Evolutionary conservation across 371 early-diverging fungal genomes (phyloP).

Genomic region (Actinomortierella wolfii): DNA sequence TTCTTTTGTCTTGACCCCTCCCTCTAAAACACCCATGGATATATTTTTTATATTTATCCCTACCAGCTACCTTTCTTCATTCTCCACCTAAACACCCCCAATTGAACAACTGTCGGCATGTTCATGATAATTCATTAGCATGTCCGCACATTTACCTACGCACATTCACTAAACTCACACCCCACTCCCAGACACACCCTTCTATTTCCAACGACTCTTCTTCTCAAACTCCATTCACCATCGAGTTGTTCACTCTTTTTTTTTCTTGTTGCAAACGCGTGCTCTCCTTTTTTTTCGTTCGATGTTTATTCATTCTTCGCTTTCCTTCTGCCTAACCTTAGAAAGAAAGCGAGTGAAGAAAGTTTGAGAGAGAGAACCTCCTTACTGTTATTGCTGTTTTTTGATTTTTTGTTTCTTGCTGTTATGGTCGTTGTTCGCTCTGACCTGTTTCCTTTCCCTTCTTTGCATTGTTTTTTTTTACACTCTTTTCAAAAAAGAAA

Average conservation of each 20-base stretch:
- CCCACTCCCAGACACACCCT: not conserved
- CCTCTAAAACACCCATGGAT: conserved; percentile 5
- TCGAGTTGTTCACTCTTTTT: not conserved
- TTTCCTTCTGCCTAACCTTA: not conserved
- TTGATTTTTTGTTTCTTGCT: too few species aligned
- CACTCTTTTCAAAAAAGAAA: not conserved
- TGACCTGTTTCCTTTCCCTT: too few species aligned
- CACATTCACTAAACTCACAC: too few species aligned
- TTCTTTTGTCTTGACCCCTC: conserved; percentile 8
- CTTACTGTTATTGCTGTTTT: too few species aligned
- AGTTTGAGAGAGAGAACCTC: not conserved
- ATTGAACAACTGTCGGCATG: too few species aligned
- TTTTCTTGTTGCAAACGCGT: not conserved
- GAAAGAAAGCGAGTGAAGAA: not conserved
- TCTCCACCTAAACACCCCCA: not conserved
- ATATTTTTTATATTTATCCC: not conserved
- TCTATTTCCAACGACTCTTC: not conserved
- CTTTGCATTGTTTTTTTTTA: too few species aligned
- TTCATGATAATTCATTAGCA: not conserved
- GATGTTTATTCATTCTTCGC: not conserved
- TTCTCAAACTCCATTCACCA: not conserved
- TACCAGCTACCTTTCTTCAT: conserved; percentile 2
- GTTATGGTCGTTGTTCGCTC: too few species aligned
- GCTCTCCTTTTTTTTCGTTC: too few species aligned
- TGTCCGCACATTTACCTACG: not conserved